These are phyloP conservation scores for Paraconiothyrium sp. DNA, from an alignment of 2,329 filamentous ascomycete genomes.

Conservation along the genomic window DNA sequence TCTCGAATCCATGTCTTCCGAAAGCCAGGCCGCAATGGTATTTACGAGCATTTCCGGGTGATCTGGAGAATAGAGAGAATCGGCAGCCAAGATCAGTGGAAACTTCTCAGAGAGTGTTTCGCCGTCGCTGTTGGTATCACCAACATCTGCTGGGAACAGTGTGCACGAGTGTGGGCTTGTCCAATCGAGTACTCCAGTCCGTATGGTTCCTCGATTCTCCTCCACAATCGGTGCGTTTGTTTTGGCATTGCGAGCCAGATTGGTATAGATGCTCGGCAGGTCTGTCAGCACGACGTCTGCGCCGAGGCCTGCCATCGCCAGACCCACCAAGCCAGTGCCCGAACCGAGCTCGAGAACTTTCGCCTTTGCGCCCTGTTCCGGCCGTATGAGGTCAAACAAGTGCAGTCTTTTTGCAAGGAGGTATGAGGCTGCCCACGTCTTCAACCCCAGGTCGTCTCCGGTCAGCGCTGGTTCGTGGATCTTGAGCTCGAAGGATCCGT, in stretches of 20 bases:
- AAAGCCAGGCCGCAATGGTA: constrained; percentile 75
- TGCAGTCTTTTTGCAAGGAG: constrained; percentile 78
- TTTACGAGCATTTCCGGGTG: constrained; percentile 79
- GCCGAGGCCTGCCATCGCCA: constrained; percentile 80
- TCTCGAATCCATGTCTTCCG: constrained; percentile 64
- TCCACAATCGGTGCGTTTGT: constrained; percentile 69
- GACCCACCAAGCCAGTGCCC: constrained; percentile 88
- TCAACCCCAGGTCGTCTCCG: constrained; percentile 86
- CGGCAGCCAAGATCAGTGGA: constrained; percentile 79
- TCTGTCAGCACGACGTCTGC: constrained; percentile 80
- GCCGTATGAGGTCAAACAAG: constrained; percentile 35
- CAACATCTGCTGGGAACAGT: constrained; percentile 22
- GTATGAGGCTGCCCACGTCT: constrained; percentile 95
- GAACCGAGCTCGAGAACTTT: constrained; percentile 81
- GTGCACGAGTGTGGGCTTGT: constrained; percentile 62
- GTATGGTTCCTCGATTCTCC: constrained; percentile 64
- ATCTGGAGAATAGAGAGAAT: constrained; percentile 85
- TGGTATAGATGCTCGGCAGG: constrained; percentile 82
- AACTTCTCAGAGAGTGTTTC: constrained; percentile 43
- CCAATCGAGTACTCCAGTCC: constrained; percentile 79
- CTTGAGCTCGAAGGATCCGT: constrained; percentile 63
- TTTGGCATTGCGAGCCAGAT: constrained; percentile 77
- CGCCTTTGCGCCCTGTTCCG: constrained; percentile 11
- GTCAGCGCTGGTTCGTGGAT: constrained; percentile 89
- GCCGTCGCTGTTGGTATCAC: constrained; percentile 16